A percentile compares a stretch with the other conserved stretches of the same genome.
Evolutionary conservation across 805 yeast genomes (phyloP).

Genomic region (Wickerhamiella azyma): DNA sequence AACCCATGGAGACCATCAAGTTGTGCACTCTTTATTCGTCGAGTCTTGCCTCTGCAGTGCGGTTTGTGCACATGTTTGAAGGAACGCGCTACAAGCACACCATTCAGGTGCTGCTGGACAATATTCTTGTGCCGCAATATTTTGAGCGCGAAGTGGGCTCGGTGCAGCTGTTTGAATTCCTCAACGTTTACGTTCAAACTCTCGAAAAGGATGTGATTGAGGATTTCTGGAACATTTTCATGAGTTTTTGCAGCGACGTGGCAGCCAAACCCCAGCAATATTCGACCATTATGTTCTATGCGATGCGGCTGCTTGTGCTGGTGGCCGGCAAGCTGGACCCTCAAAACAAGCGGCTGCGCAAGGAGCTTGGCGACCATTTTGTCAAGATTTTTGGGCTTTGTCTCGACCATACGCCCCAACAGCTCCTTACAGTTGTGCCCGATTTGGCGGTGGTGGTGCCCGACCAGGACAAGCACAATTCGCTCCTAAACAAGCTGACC

Average conservation of each 20-base stretch:
- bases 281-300: constrained; percentile 36
- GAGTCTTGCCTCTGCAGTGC: constrained; percentile 13
- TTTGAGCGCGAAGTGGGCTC: background rate
- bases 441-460: constrained; percentile 31
- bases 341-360: constrained; percentile 42
- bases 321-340: constrained; percentile 49
- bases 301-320: constrained; percentile 32
- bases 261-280: constrained; percentile 35
- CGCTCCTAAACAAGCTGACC: constrained; percentile 39
- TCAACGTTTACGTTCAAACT: constrained; percentile 47
- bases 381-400: constrained; percentile 20
- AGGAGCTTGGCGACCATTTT: constrained; percentile 41
- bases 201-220: constrained; percentile 66
- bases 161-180: constrained; percentile 6
- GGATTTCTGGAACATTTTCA: constrained; percentile 56
- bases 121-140: constrained; percentile 4
- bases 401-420: constrained; percentile 14
- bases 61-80: constrained; percentile 18
- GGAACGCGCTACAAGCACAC: constrained; percentile 15
- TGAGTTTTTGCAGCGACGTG: constrained; percentile 48
- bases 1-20: constrained; percentile 14
- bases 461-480: constrained; percentile 49
- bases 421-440: constrained; percentile 28
- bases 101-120: constrained; percentile 12
- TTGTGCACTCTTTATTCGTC: constrained; percentile 8